phyloP scores from a whole-genome alignment of 2,329 filamentous ascomycete species.

The Colletotrichum graminicola region DNA sequence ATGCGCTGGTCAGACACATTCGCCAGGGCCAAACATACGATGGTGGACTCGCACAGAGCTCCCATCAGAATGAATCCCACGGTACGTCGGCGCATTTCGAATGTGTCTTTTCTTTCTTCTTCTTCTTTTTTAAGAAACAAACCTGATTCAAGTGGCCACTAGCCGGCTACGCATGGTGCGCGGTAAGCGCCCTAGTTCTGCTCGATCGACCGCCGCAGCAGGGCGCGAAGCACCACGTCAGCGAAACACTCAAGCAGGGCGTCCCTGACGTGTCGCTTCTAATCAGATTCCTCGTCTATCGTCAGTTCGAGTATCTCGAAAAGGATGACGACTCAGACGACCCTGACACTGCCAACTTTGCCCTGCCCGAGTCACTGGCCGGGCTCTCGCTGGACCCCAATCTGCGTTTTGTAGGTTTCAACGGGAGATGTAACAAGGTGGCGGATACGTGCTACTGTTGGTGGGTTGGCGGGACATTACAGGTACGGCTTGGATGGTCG shows the following conservation, averaged over 20 bases:
- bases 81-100: constrained; percentile 60
- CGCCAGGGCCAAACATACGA: constrained; percentile 80
- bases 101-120: not conserved
- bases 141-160: constrained; percentile 22
- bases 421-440: constrained; percentile 90
- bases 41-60: constrained; percentile 83
- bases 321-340: constrained; percentile 60
- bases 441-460: constrained; percentile 97
- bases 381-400: constrained; percentile 50
- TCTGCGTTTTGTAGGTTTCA: constrained; percentile 77
- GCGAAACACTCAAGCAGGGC: constrained; percentile 52
- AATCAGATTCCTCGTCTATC: constrained; percentile 70
- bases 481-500: constrained; percentile 48
- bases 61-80: constrained; percentile 81
- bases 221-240: constrained; percentile 48
- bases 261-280: constrained; percentile 50
- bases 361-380: constrained; percentile 50
- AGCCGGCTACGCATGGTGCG: constrained; percentile 95
- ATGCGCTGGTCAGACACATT: constrained; percentile 78
- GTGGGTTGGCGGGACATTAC: constrained; percentile 81
- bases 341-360: constrained; percentile 47
- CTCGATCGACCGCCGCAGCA: constrained; percentile 71
- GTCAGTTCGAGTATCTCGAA: constrained; percentile 73
- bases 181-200: constrained; percentile 80
- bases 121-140: constrained; percentile 5